Percentiles rank a stretch among this genome's conserved stretches.
Evolutionary conservation across 768 basidiomycete species (phyloP).

Genomic region (Kwoniella sp.): DNA sequence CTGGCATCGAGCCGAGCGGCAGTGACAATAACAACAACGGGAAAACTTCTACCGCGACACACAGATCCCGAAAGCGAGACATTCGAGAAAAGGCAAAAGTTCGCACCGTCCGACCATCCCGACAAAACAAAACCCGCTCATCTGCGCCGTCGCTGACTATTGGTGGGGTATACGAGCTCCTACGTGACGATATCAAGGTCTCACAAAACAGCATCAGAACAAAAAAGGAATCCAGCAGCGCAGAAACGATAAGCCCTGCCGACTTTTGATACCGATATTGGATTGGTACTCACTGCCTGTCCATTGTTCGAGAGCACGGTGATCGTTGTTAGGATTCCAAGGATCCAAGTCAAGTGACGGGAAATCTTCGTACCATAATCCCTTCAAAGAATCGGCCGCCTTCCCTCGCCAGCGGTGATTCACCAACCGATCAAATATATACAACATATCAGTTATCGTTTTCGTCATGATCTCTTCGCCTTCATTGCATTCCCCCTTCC

Average conservation of each 20-base stretch:
- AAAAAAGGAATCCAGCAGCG: neutral
- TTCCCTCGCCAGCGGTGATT: neutral
- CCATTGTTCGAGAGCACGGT: neutral
- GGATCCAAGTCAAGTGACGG: neutral
- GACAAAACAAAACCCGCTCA: too few species aligned
- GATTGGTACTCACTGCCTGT: neutral
- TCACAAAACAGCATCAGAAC: neutral
- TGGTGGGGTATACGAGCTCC: too few species aligned
- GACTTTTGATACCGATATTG: neutral
- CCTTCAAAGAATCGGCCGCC: too few species aligned
- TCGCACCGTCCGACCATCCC: neutral
- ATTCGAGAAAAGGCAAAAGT: neutral
- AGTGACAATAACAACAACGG: too few species aligned
- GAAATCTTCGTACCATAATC: too few species aligned
- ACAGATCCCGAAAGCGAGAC: neutral
- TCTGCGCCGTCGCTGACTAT: too few species aligned
- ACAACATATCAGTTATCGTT: neutral
- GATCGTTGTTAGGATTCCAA: neutral
- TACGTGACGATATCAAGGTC: neutral
- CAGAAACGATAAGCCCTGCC: neutral
- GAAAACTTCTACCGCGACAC: too few species aligned
- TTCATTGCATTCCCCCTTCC: slow-evolving; percentile 5
- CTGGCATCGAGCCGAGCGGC: too few species aligned
- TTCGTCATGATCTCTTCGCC: slow-evolving; percentile 1
- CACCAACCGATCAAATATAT: neutral